Evolutionary conservation across 306 rosid species (phyloP), one percentile per base, ranked within the genome.

Genomic region (Inga laurina): DNA sequence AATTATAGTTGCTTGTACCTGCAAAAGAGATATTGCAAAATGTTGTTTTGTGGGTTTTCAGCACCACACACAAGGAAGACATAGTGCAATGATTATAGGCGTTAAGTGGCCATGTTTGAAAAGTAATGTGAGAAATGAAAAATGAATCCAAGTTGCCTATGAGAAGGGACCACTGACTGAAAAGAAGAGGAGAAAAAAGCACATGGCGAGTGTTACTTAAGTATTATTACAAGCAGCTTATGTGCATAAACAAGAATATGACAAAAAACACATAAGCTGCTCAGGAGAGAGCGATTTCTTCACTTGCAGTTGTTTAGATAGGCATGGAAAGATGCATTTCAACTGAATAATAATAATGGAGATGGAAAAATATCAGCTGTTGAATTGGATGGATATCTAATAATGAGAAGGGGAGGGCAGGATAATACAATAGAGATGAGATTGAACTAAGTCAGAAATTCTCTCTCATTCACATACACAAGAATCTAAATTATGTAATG

Each of bases 41-140:
- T 76, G 83, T 78, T 80, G 35, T 82, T 74, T 45, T 73, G 82
- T 77, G 82, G 88, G 76, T 14, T 81, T 77, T 76, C n/a, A 67
- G 59, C 82, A 79, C 80, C 32, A 64, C 71, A 32, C 70, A 4
- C 74, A 67, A 52, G 62, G 88, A 88, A 88, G 92, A 81, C 84
- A 82, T 41, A 48, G 80, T 65, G 88, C 89, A 90, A 88, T 88
- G 86, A 90, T 90, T 86, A 61, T 82, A 72, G 59, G 79, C 77
- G 79, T 81, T 83, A 75, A 86, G 86, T 86, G 89, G 88, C 84
- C 92, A 86, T 77, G 89, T 88, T 85, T 87, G 67, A 54, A 41
- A 64, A 35, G 45, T 32, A 61, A 71, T 13, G 71, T 66, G 45
- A 61, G 65, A 34, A 71, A 71, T n/a, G 52, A 45, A 13, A 4